phyloP scores from a whole-genome alignment of 2,329 filamentous ascomycete genomes.

The Sarocladium kiliense region DNA sequence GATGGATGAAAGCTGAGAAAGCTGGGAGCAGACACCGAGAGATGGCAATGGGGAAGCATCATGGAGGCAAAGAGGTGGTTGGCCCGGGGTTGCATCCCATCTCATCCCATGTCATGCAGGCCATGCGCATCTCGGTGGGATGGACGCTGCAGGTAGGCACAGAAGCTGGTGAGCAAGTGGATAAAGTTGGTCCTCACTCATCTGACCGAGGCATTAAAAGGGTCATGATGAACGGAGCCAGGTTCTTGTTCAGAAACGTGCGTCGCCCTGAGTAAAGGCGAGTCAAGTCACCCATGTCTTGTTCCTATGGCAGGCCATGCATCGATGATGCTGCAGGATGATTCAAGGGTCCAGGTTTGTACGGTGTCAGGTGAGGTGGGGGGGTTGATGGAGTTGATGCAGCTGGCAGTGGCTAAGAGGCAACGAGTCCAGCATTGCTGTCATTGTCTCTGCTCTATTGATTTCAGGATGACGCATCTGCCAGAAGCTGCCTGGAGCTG shows the following conservation, averaged over 20 bases:
- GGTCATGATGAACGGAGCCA: background rate
- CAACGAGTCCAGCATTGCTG: too few relatives aligned
- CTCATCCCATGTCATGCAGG: background rate
- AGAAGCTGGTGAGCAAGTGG: background rate
- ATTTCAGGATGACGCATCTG: too few relatives aligned
- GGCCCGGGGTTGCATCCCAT: background rate
- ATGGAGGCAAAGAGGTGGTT: background rate
- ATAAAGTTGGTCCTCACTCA: background rate
- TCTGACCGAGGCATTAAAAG: background rate
- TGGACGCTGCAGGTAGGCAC: background rate
- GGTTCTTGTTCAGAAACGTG: too few relatives aligned
- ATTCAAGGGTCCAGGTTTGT: background rate
- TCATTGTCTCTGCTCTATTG: too few relatives aligned
- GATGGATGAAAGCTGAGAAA: background rate
- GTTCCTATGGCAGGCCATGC: background rate
- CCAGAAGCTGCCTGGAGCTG: background rate
- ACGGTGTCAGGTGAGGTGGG: background rate
- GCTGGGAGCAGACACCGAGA: constrained; percentile 6
- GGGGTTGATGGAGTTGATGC: background rate
- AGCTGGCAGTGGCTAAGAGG: background rate
- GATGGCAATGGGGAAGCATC: background rate
- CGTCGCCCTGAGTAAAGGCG: background rate
- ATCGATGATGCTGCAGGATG: background rate
- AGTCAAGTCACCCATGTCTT: background rate
- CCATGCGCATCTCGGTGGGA: background rate